Evolutionary conservation across 2,329 filamentous ascomycete species (phyloP).

Genomic region (Cladosporium oxysporum): DNA sequence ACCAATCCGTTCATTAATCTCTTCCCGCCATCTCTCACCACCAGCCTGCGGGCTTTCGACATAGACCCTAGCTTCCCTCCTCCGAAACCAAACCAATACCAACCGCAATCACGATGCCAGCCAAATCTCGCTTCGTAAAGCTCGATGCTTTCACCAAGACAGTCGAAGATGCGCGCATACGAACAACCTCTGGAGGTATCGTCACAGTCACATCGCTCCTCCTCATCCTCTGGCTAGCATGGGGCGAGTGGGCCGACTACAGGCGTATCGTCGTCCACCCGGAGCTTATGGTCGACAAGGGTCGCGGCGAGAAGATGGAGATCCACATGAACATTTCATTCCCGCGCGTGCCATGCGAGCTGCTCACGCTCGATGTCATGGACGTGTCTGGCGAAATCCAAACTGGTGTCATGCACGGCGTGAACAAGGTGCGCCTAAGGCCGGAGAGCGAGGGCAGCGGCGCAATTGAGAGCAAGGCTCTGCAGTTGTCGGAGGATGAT

Average conservation of each 20-base stretch:
- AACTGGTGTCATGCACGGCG: slow-evolving; percentile 86
- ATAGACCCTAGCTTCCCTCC: neutral
- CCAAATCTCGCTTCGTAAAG: slow-evolving; percentile 91
- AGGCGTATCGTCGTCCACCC: slow-evolving; percentile 81
- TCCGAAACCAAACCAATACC: neutral
- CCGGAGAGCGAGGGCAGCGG: slow-evolving; percentile 72
- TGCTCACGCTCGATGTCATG: slow-evolving; percentile 97
- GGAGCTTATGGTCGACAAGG: slow-evolving; percentile 94
- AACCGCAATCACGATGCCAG: slow-evolving; percentile 62
- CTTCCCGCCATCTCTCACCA: neutral
- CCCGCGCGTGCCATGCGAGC: slow-evolving; percentile 88
- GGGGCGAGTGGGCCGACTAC: slow-evolving; percentile 97
- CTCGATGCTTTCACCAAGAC: slow-evolving; percentile 99
- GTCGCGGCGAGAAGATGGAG: slow-evolving; percentile 97
- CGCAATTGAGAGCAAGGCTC: slow-evolving; percentile 68
- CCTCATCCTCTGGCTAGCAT: slow-evolving; percentile 82
- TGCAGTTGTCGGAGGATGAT: slow-evolving; percentile 70
- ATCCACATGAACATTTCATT: slow-evolving; percentile 98
- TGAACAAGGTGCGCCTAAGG: slow-evolving; percentile 84
- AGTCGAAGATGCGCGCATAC: slow-evolving; percentile 93
- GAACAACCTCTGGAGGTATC: slow-evolving; percentile 50
- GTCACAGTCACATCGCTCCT: slow-evolving; percentile 74
- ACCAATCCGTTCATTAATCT: slow-evolving; percentile 12
- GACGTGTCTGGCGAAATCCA: slow-evolving; percentile 97
- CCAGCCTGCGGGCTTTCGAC: slow-evolving; percentile 12